These are phyloP conservation scores for Solanum hybrid DNA, from an alignment of 305 asterid genomes.

Conservation along the genomic window DNA sequence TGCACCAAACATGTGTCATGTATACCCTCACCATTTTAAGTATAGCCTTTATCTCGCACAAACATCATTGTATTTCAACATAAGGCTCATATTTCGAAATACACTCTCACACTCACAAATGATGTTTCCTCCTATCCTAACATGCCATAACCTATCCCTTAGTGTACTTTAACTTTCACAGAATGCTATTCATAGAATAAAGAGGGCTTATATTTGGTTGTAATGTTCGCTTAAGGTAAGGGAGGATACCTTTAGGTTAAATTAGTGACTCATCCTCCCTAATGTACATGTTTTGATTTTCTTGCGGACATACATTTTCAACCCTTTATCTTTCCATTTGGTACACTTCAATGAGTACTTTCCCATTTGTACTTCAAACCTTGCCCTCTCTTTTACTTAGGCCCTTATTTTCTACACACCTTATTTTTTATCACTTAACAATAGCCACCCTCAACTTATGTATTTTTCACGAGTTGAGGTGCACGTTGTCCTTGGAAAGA, in stretches of 20 bases:
- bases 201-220: too few species aligned
- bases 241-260: background rate
- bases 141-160: background rate
- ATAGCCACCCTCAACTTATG: background rate
- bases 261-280: too few species aligned
- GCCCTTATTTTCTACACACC: background rate
- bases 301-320: too few species aligned
- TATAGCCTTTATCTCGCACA: background rate
- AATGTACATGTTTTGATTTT: too few species aligned
- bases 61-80: background rate
- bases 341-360: too few species aligned
- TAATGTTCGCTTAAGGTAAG: too few species aligned
- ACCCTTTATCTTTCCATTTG: too few species aligned
- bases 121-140: background rate
- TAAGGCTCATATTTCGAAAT: background rate
- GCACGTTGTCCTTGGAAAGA: background rate
- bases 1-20: too few species aligned
- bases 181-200: too few species aligned
- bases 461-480: background rate
- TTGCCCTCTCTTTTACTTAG: background rate
- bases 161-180: too few species aligned
- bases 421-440: background rate
- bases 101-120: background rate
- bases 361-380: too few species aligned
- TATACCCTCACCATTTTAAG: background rate